Base-by-base conservation (phyloP, 2,329 filamentous ascomycete genomes). In the Oidium heveae region DNA sequence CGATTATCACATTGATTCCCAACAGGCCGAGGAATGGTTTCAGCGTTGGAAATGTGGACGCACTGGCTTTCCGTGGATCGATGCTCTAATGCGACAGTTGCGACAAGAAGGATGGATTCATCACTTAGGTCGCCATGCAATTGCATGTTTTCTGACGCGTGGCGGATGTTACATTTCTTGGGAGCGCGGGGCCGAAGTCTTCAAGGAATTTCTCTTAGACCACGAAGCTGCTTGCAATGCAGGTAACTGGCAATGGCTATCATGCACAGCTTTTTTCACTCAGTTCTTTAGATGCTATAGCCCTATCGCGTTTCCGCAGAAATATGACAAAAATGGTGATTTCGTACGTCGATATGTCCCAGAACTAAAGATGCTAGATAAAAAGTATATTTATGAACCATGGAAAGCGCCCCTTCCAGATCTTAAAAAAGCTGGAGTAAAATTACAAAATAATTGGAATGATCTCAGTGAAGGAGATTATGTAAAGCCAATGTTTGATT, bases 21-120 rank as follows among this genome's bases (percentile, higher is more conserved):
- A 70, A 10, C 66, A 76, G 56, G 81, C 81, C 0, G 79, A 85
- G 55, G 63, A 66, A 9, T 82, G 77, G 73, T 82, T 86, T 63
- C 70, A 70, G 57, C 74, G 82, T 53, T 88, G 82, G 83, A 76
- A 76, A 61, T 64, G 71, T 36, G 84, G 83, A 1, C 68, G 71
- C 24, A 88, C 84, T 0, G 84, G 84, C 0, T 87, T 87, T 58
- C 84, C 84, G 0, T 87, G 80, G 76, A 86, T 88, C 59, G 84
- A 88, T 62, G 82, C 82, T 0, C 70, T 87, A 43, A 87, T 88
- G 84, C 75, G 82, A 0, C 83, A 87, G 65, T 70, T 88, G 15
- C 70, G 72, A 15, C 64, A 70, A 1, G 82, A 86, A 63, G 84
- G 84, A 32, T 88, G 83, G 83, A 84, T 87, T 9, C 83, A 88